phyloP scores from a whole-genome alignment of 495 filamentous ascomycete genomes.

The Oidiodendron maius region DNA sequence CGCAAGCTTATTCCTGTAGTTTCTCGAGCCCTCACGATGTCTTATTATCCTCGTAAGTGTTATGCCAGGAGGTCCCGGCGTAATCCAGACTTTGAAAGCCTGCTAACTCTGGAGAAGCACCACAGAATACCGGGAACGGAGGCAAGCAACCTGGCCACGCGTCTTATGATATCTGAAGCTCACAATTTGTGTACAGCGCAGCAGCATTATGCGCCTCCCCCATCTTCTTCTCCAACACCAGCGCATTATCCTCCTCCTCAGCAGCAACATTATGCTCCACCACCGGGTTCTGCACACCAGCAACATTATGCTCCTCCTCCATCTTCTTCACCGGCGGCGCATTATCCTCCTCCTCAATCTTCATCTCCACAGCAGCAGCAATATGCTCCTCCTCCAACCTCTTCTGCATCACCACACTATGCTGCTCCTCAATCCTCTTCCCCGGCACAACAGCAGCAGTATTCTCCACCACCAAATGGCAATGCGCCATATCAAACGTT shows the following conservation, averaged over 20 bases:
- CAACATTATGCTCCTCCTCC: conserved; percentile 17
- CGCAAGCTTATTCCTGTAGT: background rate
- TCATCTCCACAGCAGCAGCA: conserved; percentile 18
- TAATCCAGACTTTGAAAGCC: background rate
- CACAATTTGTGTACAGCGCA: conserved; percentile 17
- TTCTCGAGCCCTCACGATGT: conserved; percentile 10
- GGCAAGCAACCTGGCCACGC: conserved; percentile 4
- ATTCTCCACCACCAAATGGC: conserved; percentile 19
- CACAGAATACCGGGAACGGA: conserved; percentile 12
- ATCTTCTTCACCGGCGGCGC: too few species aligned
- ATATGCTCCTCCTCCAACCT: conserved; percentile 20
- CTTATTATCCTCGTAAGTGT: conserved; percentile 24
- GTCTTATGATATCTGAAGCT: background rate
- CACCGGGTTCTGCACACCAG: conserved; percentile 14
- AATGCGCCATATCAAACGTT: conserved; percentile 8
- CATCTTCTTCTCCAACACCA: conserved; percentile 22
- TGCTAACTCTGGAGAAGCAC: conserved; percentile 16
- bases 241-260: conserved; percentile 18
- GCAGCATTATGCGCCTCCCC: conserved; percentile 32
- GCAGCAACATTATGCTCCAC: conserved; percentile 32
- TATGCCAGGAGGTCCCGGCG: background rate
- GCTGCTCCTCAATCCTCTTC: background rate
- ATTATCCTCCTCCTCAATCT: conserved; percentile 16
- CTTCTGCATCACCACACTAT: too few species aligned
- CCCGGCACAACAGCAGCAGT: conserved; percentile 18